Conservation (phyloP, 1,139 yeast species). For the Kodamaea anthophila region DNA sequence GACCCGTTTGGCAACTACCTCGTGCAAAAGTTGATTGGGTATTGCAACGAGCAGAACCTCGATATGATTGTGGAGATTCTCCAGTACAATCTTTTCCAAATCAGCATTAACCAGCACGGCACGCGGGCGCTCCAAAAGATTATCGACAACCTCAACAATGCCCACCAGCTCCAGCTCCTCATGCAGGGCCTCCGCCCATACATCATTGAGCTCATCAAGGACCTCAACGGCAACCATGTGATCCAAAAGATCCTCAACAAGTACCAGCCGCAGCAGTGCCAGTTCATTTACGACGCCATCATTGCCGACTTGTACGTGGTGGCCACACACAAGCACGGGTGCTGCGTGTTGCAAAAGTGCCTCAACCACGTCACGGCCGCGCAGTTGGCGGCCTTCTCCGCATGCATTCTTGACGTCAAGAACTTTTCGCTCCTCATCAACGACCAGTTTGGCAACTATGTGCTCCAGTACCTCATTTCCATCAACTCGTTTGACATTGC, state of each 20-base stretch:
- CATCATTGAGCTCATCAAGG: conserved; percentile 39
- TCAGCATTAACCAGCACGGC: conserved; percentile 41
- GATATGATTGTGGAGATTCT: conserved; percentile 36
- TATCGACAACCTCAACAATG: conserved; percentile 33
- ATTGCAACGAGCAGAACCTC: conserved; percentile 33
- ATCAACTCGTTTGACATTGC: conserved; percentile 36
- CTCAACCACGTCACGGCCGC: conserved; percentile 37
- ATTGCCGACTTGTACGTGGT: conserved; percentile 32
- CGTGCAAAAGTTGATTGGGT: conserved; percentile 23
- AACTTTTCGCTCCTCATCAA: conserved; percentile 30
- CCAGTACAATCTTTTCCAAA: conserved; percentile 37
- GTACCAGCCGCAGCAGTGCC: conserved; percentile 32
- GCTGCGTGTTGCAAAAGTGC: conserved; percentile 44
- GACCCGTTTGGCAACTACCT: conserved; percentile 31
- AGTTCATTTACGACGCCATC: conserved; percentile 40
- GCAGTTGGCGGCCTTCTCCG: conserved; percentile 33
- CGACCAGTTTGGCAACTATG: conserved; percentile 46
- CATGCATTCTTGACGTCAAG: conserved; percentile 29
- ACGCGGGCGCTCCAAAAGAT: conserved; percentile 44
- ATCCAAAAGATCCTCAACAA: conserved; percentile 43
- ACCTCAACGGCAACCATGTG: conserved; percentile 44
- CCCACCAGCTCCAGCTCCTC: conserved; percentile 32
- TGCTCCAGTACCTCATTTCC: conserved; percentile 40
- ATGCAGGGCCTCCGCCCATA: conserved; percentile 54
- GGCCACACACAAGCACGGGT: conserved; percentile 46